Base-by-base conservation (phyloP, 1,284 basidiomycete species). In the Ustilago esculenta region DNA sequence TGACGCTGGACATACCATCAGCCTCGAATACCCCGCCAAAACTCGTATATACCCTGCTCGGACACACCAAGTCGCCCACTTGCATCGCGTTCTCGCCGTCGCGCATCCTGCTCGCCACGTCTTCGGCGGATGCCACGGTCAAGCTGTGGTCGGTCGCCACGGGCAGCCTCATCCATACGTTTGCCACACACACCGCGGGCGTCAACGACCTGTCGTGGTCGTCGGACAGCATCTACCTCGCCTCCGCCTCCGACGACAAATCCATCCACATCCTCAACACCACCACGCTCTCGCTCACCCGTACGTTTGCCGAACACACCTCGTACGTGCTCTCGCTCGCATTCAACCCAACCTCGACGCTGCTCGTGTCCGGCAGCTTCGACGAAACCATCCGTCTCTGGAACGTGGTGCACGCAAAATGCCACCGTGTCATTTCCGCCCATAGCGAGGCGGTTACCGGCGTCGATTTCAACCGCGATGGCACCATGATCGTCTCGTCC, bases 361-460 rank as follows among this genome's bases (percentile, higher is more conserved):
- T 98, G 29, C 84, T 98, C 30, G 94, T 91, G 11, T 94, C 92
- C 21, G 95, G 94, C 14, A 90, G 90, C 1, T 95, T 92, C 75
- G 95, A 98, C 75, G 95, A 98, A 84, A 92, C 91, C 10, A 91
- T 97, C 8, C 87, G 92, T 34, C 86, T 98, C 4, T 98, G 95
- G 95, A 94, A 98, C 80, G 89, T 95, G n/a, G 88, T 90, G 27
- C 85, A 89, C 86, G 58, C 57, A 24, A 60, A 57, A 15, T 79
- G 80, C 37, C 80, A 80, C 41, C 70, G 76, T 2, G 59, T 58
- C 39, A 79, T 81, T 23, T 92, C 94, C 15, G 96, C 96, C 0
- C 96, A 98, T 84, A 94, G 92, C 0, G 96, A 98, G 81, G 94
- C 96, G 11, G 92, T 98, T 18, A 94, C 92, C 47, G 89, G 90